Percentiles rank a stretch among this genome's conserved stretches.
Evolutionary conservation across 1,284 basidiomycete genomes (phyloP).

Genomic region (Ceratobasidium sp.): DNA sequence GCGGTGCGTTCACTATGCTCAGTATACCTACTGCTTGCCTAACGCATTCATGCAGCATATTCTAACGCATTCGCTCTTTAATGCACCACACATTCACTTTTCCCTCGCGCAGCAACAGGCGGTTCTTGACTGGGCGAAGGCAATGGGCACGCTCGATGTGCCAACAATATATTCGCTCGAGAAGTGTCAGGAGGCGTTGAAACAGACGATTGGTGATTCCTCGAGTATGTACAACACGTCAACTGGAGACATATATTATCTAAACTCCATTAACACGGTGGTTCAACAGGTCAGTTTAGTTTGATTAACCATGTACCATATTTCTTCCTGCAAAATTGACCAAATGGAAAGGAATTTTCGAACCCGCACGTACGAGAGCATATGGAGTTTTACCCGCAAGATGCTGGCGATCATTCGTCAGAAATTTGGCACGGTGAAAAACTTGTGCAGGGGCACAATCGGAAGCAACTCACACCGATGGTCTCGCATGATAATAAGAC

Average conservation of each 20-base stretch:
- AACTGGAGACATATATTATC: constrained; percentile 11
- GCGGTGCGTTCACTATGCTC: neutral
- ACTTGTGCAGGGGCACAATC: neutral
- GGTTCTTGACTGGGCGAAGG: constrained; percentile 54
- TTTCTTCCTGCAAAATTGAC: neutral
- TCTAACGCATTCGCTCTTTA: constrained; percentile 55
- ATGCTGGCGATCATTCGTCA: neutral
- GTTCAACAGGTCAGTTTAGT: constrained; percentile 17
- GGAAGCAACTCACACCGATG: constrained; percentile 21
- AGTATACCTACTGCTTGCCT: neutral
- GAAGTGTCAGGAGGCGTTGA: constrained; percentile 11
- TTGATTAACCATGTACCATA: neutral
- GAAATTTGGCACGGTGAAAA: constrained; percentile 33
- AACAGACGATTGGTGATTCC: neutral
- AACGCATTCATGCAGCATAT: constrained; percentile 42
- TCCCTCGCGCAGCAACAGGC: constrained; percentile 54
- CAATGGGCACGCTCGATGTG: constrained; percentile 50
- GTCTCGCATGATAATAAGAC: neutral
- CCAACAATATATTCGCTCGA: constrained; percentile 32
- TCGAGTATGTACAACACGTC: constrained; percentile 3
- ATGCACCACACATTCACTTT: constrained; percentile 53
- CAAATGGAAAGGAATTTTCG: constrained; percentile 5
- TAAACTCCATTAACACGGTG: constrained; percentile 19
- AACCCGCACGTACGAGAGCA: neutral
- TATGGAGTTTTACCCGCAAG: constrained; percentile 7